phyloP scores from a whole-genome alignment of 805 yeast species.

The Barnettozyma pratensis region DNA sequence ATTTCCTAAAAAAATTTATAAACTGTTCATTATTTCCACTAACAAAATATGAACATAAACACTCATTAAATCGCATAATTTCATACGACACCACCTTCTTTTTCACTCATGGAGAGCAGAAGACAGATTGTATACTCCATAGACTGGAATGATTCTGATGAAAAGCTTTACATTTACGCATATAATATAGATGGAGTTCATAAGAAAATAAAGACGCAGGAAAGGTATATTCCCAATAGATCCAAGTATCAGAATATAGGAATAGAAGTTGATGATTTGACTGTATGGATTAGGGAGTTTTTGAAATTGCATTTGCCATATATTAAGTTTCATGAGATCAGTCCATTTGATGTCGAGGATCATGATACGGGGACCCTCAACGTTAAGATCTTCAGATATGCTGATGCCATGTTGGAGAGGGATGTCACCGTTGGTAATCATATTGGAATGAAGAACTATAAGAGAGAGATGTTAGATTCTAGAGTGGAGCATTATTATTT shows the following conservation, averaged over 20 bases:
- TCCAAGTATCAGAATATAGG: background rate
- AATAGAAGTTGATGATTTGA: background rate
- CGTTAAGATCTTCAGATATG: conserved; percentile 6
- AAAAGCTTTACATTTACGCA: conserved; percentile 5
- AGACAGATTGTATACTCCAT: background rate
- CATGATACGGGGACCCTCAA: conserved; percentile 10
- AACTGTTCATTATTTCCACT: background rate
- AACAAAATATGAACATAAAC: background rate
- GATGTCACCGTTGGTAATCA: conserved; percentile 17
- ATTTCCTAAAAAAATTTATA: too few relatives aligned
- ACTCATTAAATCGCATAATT: background rate
- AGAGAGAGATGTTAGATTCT: conserved; percentile 8
- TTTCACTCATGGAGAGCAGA: background rate
- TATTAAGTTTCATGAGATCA: conserved; percentile 16
- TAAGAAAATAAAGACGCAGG: conserved; percentile 5
- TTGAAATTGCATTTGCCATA: conserved; percentile 19
- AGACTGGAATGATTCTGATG: conserved; percentile 8
- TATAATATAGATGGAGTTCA: conserved; percentile 8
- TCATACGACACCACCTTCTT: background rate
- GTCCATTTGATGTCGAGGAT: conserved; percentile 3
- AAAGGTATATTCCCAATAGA: background rate
- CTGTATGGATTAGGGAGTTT: conserved; percentile 4
- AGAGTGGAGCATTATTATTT: conserved; percentile 16
- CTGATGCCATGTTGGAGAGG: conserved; percentile 20
- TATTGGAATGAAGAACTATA: conserved; percentile 16